These are phyloP conservation scores for Tricholoma hemisulphureum DNA, from an alignment of 768 basidiomycete species.

Conservation along the genomic window DNA sequence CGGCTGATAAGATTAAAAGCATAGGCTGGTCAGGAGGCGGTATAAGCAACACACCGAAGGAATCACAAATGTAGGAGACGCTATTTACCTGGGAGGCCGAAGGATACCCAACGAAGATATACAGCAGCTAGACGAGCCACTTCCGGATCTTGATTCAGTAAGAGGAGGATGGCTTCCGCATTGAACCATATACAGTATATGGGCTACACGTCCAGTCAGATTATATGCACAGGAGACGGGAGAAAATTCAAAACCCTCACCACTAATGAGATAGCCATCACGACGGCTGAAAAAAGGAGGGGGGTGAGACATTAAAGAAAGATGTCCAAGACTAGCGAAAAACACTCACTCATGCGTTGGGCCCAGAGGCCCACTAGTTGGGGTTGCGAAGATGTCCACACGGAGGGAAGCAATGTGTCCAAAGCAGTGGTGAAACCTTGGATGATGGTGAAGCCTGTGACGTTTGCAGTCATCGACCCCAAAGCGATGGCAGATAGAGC, in stretches of 20 bases:
- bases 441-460: constrained; percentile 75
- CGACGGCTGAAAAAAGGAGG: constrained; percentile 58
- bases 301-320: constrained; percentile 2
- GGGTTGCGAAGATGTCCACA: constrained; percentile 89
- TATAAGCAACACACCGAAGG: not conserved
- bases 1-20: constrained; percentile 52
- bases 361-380: constrained; percentile 87
- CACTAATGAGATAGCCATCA: constrained; percentile 55
- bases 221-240: constrained; percentile 7
- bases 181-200: constrained; percentile 79
- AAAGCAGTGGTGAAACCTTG: constrained; percentile 82
- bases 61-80: constrained; percentile 6
- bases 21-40: constrained; percentile 37
- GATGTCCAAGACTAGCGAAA: not conserved
- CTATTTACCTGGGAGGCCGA: constrained; percentile 70
- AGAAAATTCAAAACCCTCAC: constrained; percentile 42
- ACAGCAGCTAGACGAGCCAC: constrained; percentile 74
- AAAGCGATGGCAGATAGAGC: constrained; percentile 83
- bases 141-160: constrained; percentile 76
- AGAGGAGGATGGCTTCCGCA: constrained; percentile 74
- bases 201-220: constrained; percentile 41
- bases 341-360: constrained; percentile 74
- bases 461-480: constrained; percentile 71
- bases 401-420: constrained; percentile 91
- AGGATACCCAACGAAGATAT: constrained; percentile 73